Evolutionary conservation across 148 eudicot genomes (phyloP).

Genomic region (Cornus suecica): DNA sequence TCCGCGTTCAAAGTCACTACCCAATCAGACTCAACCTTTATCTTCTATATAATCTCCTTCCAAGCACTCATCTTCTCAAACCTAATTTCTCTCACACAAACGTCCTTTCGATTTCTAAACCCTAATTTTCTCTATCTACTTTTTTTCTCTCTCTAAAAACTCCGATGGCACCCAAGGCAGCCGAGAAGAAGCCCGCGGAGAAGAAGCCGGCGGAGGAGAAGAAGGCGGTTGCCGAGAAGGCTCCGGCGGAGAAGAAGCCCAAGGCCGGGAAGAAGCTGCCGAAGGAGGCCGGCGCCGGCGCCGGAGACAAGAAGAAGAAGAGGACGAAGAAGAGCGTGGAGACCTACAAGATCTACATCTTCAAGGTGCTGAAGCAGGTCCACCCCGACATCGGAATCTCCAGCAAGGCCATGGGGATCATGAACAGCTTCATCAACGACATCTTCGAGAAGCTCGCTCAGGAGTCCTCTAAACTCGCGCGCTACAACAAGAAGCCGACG

Average conservation of each 20-base stretch:
- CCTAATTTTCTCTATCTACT: neutral
- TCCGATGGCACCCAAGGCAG: constrained; percentile 27
- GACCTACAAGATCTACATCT: constrained; percentile 49
- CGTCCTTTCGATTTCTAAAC: neutral
- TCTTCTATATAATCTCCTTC: constrained; percentile 11
- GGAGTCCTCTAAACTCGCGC: constrained; percentile 33
- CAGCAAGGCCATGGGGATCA: constrained; percentile 51
- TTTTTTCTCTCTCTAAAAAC: neutral
- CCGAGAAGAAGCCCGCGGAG: constrained; percentile 28
- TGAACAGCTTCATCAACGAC: constrained; percentile 50
- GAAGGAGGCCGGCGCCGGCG: constrained; percentile 20
- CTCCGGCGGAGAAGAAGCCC: constrained; percentile 36
- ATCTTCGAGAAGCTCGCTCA: constrained; percentile 45
- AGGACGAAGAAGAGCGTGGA: constrained; percentile 35
- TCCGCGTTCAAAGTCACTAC: constrained; percentile 2
- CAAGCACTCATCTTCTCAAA: neutral
- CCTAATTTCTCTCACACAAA: neutral
- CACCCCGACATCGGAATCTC: constrained; percentile 47
- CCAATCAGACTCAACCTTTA: constrained; percentile 13
- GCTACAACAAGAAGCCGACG: constrained; percentile 47
- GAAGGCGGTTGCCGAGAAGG: constrained; percentile 26
- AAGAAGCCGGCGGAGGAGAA: constrained; percentile 25
- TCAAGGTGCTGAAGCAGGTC: constrained; percentile 48
- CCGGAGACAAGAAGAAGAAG: constrained; percentile 41
- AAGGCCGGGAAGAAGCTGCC: constrained; percentile 35